These are phyloP conservation scores for Fusarium sp. DNA, from an alignment of 2,329 filamentous ascomycete species.

Conservation along the genomic window DNA sequence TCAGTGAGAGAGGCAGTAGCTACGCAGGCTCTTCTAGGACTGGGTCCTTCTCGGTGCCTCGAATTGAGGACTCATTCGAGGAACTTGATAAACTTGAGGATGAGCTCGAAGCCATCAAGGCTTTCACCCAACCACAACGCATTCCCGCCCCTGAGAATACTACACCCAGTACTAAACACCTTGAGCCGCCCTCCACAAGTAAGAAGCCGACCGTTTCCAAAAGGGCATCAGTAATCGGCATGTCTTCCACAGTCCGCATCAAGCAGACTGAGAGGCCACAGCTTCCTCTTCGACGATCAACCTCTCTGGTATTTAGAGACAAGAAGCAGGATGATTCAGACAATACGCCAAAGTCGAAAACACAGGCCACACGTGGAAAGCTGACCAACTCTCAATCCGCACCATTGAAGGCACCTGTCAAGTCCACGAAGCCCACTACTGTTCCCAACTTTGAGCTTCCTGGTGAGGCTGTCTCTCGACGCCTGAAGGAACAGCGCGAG, in stretches of 20 bases:
- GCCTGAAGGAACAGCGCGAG: constrained; percentile 69
- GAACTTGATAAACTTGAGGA: constrained; percentile 72
- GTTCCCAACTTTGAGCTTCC: constrained; percentile 70
- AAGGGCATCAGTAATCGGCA: constrained; percentile 48
- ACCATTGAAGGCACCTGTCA: constrained; percentile 58
- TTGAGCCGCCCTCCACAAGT: constrained; percentile 32
- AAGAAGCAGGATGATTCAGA: constrained; percentile 37
- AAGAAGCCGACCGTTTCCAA: constrained; percentile 36
- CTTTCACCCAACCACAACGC: constrained; percentile 52
- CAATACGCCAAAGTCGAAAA: constrained; percentile 25
- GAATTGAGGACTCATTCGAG: constrained; percentile 74
- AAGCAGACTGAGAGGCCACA: constrained; percentile 54
- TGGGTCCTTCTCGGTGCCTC: constrained; percentile 54
- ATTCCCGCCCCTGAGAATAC: constrained; percentile 47
- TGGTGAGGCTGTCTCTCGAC: constrained; percentile 69
- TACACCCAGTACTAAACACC: constrained; percentile 17
- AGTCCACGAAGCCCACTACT: constrained; percentile 66
- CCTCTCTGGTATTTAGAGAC: constrained; percentile 54
- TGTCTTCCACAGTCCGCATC: constrained; percentile 56
- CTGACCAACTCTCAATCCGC: constrained; percentile 26
- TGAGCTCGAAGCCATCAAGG: constrained; percentile 65
- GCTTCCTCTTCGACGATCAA: constrained; percentile 56
- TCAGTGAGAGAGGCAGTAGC: constrained; percentile 49
- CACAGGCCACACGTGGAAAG: constrained; percentile 36
- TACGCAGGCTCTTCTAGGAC: constrained; percentile 50